Base-by-base conservation (phyloP, 78 protist species). In the Dictyostelium firmibasis region DNA sequence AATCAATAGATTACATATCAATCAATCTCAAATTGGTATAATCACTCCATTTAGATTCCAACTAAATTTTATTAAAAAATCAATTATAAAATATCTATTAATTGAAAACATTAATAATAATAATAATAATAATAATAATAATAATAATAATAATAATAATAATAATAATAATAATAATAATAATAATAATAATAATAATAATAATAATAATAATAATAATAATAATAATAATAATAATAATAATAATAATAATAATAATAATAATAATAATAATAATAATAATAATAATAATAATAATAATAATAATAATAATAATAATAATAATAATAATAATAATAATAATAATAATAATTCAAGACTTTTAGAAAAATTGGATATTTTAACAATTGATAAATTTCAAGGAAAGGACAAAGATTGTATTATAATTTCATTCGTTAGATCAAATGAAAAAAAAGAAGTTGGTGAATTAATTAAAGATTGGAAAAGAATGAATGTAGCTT, bases 401-500 rank as follows among this genome's bases (percentile, higher is more conserved):
- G 99, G 99, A 0, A 84, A 97, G 14, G 98, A 98, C 75, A 98
- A 98, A 94, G 97, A 92, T n/a, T 88, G 96, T 47, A 88, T 98
- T 18, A 57, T 98, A 5, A 67, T 97, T 38, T 91, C 97, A 41
- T 47, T 96, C 53, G 98, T 86, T 75, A 36, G 96, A 86, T 75
- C 16, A 38, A 64, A 83, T 29, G 35, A 82, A 50, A 47, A 79
- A 69, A 77, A 77, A 43, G 83, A 35, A n/a, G 82, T 97, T 27
- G 99, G 98, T 60, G 93, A 84, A 8, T 91, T 97, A 50, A 53
- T 98, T 10, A 23, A 50, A 6, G 99, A 98, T 86, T 97, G 98
- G 99, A 79, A 96, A 7, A 86, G 99, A 33, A 57, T 97, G 50
- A 98, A 98, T 81, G 98, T 98, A 1, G 98, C 99, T 16, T 27